Percentiles rank a stretch among this genome's conserved stretches.
Conservation (phyloP, 2,329 filamentous ascomycete species). For the Colletotrichum destructivum region DNA sequence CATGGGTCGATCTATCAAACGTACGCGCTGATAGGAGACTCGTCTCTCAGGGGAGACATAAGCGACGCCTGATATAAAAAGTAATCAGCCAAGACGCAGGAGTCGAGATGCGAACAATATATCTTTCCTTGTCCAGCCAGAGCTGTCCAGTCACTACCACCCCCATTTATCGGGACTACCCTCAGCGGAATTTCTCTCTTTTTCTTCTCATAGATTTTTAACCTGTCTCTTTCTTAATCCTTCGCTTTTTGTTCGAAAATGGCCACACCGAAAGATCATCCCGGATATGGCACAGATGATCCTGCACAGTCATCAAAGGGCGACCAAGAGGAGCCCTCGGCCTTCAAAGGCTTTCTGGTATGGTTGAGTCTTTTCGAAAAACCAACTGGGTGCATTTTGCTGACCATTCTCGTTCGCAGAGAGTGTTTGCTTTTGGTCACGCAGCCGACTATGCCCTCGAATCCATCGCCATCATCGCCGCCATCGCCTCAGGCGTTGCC, state of each 20-base stretch:
- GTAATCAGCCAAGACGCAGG: neutral
- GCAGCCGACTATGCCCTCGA: constrained; percentile 27
- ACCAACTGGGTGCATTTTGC: neutral
- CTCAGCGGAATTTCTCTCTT: neutral
- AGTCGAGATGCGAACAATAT: neutral
- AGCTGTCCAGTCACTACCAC: neutral
- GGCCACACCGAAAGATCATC: neutral
- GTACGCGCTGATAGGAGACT: neutral
- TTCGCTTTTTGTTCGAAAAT: neutral
- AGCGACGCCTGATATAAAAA: neutral
- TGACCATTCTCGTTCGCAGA: constrained; percentile 32
- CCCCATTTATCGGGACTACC: neutral
- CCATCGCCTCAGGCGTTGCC: constrained; percentile 16
- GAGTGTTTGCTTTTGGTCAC: constrained; percentile 46
- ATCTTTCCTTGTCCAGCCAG: neutral
- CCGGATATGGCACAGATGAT: neutral
- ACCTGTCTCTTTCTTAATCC: neutral
- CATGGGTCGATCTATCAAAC: neutral
- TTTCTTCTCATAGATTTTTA: neutral
- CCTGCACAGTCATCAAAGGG: neutral
- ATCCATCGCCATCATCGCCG: constrained; percentile 6
- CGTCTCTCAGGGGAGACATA: neutral
- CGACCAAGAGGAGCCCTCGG: neutral
- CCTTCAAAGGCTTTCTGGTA: neutral
- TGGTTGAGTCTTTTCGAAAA: neutral